Base-by-base conservation (phyloP, 1,284 basidiomycete genomes). In the Athelia psychrophila region DNA sequence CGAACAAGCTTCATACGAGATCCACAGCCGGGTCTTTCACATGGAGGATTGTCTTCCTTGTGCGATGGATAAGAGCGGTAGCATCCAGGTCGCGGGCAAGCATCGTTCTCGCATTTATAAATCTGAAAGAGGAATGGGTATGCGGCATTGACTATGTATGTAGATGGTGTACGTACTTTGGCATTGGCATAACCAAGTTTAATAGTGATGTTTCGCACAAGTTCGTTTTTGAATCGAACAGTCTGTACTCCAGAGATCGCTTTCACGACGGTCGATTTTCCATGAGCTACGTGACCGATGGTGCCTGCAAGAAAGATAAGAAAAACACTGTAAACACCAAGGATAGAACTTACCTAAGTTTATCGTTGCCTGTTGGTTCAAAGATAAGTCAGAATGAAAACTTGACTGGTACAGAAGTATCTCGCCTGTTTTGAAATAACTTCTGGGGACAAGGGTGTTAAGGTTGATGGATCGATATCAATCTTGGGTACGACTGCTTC, bases 191-290 rank as follows among this genome's bases (percentile, higher is more conserved):
- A 99, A 47, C 90, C 97, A 46, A 99, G 83, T 77, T 99, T 99
- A 78, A 99, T 99, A 44, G 97, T 99, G 64, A 99, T 99, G 75
- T 99, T 99, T 60, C 96, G 79, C 56, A 97, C 94, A 51, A 97
- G 83, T 73, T 99, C 97, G 72, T 98, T 98, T 81, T 99, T 99
- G 77, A 99, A 99, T 63, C 96, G 84, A 53, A 99, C 96, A 25
- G 96, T 99, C 84, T 93, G 91, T 13, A 98, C 96, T n/a, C 96
- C 96, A 16, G 96, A 98, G 71, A 99, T 98, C 47, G 96, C 96
- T 74, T 98, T 96, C 57, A 98, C 97, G 49, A 98, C 96, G 8
- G 96, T 98, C 49, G 95, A 98, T 78, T 99, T 98, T 64, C 96
- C 96, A 81, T 99, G 96, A 25, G 93, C 93, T 80, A 96, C 94